Evolutionary conservation across 148 eudicot genomes (phyloP), one percentile per base, ranked within the genome.

Genomic region (Dysphania ambrosioides): DNA sequence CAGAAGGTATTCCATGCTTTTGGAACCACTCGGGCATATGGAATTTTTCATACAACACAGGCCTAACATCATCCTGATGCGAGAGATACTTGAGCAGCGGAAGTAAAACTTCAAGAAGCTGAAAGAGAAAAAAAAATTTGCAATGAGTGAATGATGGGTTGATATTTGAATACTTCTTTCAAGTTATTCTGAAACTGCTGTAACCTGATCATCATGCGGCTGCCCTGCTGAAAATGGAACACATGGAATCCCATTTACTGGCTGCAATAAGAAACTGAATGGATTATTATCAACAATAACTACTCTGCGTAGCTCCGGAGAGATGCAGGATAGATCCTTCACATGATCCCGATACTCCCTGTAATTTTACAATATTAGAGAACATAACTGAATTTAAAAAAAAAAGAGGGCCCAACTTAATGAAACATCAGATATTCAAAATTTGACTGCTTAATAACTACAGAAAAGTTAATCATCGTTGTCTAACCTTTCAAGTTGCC

Each of bases 1-100:
- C 82, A 76, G 88, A 80, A 41, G 97, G 96, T 67, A 95, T 89
- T 75, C 97, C 96, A 71, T 92, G 96, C 78, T 92, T 88, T 80
- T 90, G 91, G 83, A 95, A 95, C 99, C 99, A 95, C 81, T 95
- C 97, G 0, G 92, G 91, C 96, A 95, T 95, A 76, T 84, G 96
- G 71, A 92, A 95, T 70, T 85, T 88, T 35, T 95, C 96, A 27
- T 95, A 86, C 44, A 95, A 87, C 19, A 83, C 62, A 2, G 92
- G 96, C 70, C 99, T 81, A 19, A 95, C 97, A 60, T 95, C 97
- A 47, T 84, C 82, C 72, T 95, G 88, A 69, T 74, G 78, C 44
- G 96, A 86, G 27, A 95, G 93, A 41, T 89, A 83, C 88, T 85
- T 88, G 66, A 95, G 91, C 55, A 95, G 86, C 1, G 99, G 99